Conservation (phyloP, 2,329 filamentous ascomycete genomes). For the Xylariaceae sp. region DNA sequence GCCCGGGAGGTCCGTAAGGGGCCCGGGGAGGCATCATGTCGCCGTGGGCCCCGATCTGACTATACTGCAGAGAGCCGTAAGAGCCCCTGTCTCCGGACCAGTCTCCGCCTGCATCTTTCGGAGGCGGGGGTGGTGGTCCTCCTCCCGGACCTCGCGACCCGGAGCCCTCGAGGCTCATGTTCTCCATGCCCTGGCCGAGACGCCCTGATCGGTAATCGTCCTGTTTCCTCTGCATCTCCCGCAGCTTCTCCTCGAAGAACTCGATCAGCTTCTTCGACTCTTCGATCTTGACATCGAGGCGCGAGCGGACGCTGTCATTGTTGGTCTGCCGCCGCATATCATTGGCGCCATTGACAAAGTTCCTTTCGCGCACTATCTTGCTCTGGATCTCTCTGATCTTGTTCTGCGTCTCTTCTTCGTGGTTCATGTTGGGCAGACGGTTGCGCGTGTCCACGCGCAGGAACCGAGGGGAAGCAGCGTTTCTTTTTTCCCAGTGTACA, state of each 20-base stretch:
- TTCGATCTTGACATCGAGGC: conserved; percentile 89
- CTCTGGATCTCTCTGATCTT: conserved; percentile 64
- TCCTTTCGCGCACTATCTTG: conserved; percentile 98
- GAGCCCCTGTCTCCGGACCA: conserved; percentile 47
- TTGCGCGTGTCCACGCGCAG: conserved; percentile 35
- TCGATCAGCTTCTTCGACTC: conserved; percentile 89
- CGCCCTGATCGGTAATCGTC: conserved; percentile 16
- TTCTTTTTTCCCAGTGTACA: too few species aligned
- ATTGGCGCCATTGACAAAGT: conserved; percentile 88
- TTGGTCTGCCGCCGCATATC: conserved; percentile 93
- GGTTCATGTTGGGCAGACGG: conserved; percentile 19
- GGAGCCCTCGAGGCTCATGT: conserved; percentile 55
- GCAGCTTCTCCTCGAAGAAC: conserved; percentile 90
- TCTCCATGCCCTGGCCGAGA: conserved; percentile 61
- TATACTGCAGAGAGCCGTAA: conserved; percentile 55
- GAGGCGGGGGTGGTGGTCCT: conserved; percentile 63
- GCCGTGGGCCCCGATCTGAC: conserved; percentile 57
- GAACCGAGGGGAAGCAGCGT: conserved; percentile 18
- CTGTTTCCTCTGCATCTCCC: conserved; percentile 78
- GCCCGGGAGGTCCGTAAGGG: conserved; percentile 70
- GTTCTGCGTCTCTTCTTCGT: conserved; percentile 17
- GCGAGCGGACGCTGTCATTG: conserved; percentile 84
- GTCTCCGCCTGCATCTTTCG: conserved; percentile 57
- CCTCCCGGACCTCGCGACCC: conserved; percentile 42
- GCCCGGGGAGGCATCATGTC: conserved; percentile 77